Base-by-base conservation (phyloP, 164 flowering plant species). In the Vitis vinifera region DNA sequence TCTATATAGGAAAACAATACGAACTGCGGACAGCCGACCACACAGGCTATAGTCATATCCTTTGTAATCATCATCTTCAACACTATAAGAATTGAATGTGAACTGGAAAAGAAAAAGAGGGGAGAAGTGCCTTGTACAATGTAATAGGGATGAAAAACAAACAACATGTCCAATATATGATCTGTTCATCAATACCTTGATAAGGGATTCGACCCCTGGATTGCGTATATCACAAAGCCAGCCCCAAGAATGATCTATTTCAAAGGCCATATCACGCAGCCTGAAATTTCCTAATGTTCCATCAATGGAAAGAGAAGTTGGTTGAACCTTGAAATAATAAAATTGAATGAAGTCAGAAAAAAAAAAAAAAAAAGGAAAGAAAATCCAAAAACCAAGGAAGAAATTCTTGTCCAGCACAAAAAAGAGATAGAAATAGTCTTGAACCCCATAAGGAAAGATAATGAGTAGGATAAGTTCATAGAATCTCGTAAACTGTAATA, bases 181-280 rank as follows among this genome's bases (percentile, higher is more conserved):
- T 30, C 58, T 23, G 59, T 19, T 61, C 51, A 53, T 7, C 56
- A 57, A 60, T 77, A 95, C 99, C 96, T 93, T 89, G 52, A 95
- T 89, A 66, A 95, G 92, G 48, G 99, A 96, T 76, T 96, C 98
- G 70, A 79, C 75, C 15, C 91, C 97, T 15, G 89, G 97, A 77
- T 96, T 87, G 15, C 97, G 93, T 67, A 92, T 88, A 79, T 96
- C 98, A 81, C 97, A 96, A 59, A 93, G 89, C 98, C 97, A 91
- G 56, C 92, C 84, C 99, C 98, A 96, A 72, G 82, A 82, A 62
- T 86, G 86, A 70, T 93, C 91, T 63, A 70, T 56, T 63, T 89
- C 97, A 55, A 89, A 88, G 2, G 97, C 88, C 87, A 87, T 80
- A 78, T 96, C 98, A 72, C 97, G 78, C 13, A 96, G 79, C 82